A percentile compares a stretch with the other conserved stretches of the same genome.
Evolutionary conservation across 148 eudicot species (phyloP).

Genomic region (Heliamphora exappendiculata): DNA sequence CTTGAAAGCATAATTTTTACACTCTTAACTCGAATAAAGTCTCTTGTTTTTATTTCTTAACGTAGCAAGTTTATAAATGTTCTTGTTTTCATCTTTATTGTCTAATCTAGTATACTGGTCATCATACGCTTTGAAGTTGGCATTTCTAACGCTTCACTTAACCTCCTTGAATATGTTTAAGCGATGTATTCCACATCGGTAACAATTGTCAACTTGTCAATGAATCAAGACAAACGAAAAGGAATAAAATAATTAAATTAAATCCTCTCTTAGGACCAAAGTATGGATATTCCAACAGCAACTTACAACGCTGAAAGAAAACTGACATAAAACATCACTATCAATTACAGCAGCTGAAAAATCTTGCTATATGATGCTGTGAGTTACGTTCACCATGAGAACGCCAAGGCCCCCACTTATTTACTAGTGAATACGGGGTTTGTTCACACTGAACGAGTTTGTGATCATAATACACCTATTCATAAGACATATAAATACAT

Average conservation of each 20-base stretch:
- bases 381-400: neutral
- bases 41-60: no score
- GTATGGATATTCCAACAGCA: no score
- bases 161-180: neutral
- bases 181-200: neutral
- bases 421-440: neutral
- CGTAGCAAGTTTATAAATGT: no score
- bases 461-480: neutral
- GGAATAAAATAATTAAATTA: neutral
- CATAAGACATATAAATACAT: constrained; percentile 1
- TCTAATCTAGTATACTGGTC: no score
- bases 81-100: no score
- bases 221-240: neutral
- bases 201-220: neutral
- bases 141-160: no score
- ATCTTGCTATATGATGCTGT: neutral
- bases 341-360: neutral
- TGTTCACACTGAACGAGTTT: neutral
- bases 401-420: neutral
- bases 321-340: neutral
- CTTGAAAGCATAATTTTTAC: no score
- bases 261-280: no score
- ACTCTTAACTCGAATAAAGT: no score
- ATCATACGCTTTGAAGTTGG: no score
- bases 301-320: neutral